Percentiles rank a stretch among this genome's conserved stretches.
These are phyloP conservation scores for Loxodes magnus DNA, from an alignment of 73 alveolate genomes.

Conservation along the genomic window DNA sequence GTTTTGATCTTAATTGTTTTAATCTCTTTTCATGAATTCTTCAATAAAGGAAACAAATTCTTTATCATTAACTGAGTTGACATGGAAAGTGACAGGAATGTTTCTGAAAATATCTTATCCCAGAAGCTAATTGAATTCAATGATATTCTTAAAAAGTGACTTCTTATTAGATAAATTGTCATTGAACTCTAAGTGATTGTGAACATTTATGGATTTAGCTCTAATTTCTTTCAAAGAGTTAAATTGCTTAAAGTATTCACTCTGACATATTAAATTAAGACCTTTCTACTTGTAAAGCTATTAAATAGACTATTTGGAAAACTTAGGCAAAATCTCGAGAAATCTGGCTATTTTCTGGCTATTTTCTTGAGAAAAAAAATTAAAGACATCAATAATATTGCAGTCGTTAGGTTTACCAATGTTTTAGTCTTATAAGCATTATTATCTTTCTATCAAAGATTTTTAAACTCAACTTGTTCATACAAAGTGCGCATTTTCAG, in stretches of 20 bases:
- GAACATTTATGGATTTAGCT: conserved; percentile 34
- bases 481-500: neutral
- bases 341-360: too few species aligned
- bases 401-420: neutral
- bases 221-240: neutral
- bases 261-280: neutral
- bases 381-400: neutral
- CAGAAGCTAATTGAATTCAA: conserved; percentile 33
- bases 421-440: neutral
- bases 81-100: conserved; percentile 65
- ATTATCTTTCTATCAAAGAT: neutral
- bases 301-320: neutral
- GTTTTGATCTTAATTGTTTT: conserved; percentile 10
- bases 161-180: conserved; percentile 59
- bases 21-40: conserved; percentile 15
- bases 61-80: conserved; percentile 39
- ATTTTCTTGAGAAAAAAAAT: too few species aligned
- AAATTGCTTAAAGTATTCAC: neutral
- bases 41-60: conserved; percentile 31
- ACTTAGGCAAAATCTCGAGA: neutral
- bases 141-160: conserved; percentile 68
- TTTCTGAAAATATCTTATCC: conserved; percentile 38
- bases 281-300: neutral
- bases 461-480: neutral
- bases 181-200: conserved; percentile 60